Evolutionary conservation across 2,329 filamentous ascomycete genomes (phyloP), one percentile per base, ranked within the genome.

Genomic region (Emmonsia crescens): DNA sequence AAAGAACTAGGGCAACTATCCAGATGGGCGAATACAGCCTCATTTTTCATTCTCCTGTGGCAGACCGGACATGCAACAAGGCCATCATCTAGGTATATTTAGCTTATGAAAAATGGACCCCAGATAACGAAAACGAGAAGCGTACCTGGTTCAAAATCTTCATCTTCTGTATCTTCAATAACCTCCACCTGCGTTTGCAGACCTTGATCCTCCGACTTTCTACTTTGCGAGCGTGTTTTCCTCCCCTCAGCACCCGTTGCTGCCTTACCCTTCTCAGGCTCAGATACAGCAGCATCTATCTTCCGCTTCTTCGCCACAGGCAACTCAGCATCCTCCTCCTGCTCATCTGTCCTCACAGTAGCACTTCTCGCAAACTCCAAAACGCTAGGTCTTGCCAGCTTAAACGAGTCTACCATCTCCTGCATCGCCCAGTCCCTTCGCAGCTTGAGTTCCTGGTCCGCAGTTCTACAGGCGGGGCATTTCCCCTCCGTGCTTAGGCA

Each of bases 11-110:
- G 82, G 70, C 77, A 91, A 8, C 78, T 82, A 73, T 96, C 90
- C 38, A 97, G 77, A 75, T 97, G 94, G n/a, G 79, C 75, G 68
- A 89, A 91, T 3, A 97, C 89, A 60, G 82, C 80, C 66, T 83
- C 83, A 58, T 86, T 83, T 73, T 94, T 95, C 88, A 97, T 96
- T 58, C 85, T 83, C 68, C 78, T 81, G 57, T 79, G 78, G 72
- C 94, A 99, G 21, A 93, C 87, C 0, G 94, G 94, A 72, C 94
- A 99, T 48, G 84, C 80, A 1, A 92, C 89, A 16, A 94, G 78
- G 2, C 89, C 91, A 67, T 94, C 89, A 33, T 88, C 85, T 80
- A 71, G 19, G 64, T 64, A 55, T n/a, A 29, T 62, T 64, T 52
- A 60, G 33, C 57, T 1, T 29, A 1, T 31, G 33, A 10, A 27